phyloP scores from a whole-genome alignment of 352 stramenopile genomes.

The Phytopythium kandeliae region DNA sequence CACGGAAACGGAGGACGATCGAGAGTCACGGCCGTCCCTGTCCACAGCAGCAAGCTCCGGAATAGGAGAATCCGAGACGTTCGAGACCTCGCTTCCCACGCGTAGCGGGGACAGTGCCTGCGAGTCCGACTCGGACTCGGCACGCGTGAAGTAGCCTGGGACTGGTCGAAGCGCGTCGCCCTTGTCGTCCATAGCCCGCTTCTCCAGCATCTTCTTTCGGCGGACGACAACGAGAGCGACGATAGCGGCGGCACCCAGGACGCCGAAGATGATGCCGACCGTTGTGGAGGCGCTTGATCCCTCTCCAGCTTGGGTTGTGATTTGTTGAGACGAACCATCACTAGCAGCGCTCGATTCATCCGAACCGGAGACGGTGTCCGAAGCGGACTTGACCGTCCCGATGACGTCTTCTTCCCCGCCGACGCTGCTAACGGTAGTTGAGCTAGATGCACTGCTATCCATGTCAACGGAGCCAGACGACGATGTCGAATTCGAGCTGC shows the following conservation, averaged over 20 bases:
- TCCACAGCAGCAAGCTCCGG: slow-evolving; percentile 32
- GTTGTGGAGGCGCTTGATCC: slow-evolving; percentile 32
- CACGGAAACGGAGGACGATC: slow-evolving; percentile 40
- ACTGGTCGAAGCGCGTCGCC: slow-evolving; percentile 18
- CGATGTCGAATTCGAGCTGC: slow-evolving; percentile 28
- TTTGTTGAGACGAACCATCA: slow-evolving; percentile 14
- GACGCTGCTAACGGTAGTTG: slow-evolving; percentile 8
- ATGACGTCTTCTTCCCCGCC: slow-evolving; percentile 16
- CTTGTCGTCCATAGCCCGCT: slow-evolving; percentile 36
- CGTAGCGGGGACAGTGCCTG: slow-evolving; percentile 29
- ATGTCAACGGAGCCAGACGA: slow-evolving; percentile 10
- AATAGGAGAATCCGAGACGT: slow-evolving; percentile 33
- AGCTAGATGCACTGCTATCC: slow-evolving; percentile 2
- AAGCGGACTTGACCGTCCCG: slow-evolving; percentile 16
- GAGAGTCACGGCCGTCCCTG: slow-evolving; percentile 28
- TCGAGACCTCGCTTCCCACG: not conserved
- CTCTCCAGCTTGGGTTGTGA: slow-evolving; percentile 34
- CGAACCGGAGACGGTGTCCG: not conserved
- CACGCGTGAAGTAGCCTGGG: slow-evolving; percentile 35
- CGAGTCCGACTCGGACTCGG: slow-evolving; percentile 5
- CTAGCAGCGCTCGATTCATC: slow-evolving; percentile 8
- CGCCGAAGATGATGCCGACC: slow-evolving; percentile 41
- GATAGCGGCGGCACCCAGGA: slow-evolving; percentile 29
- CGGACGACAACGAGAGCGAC: slow-evolving; percentile 47
- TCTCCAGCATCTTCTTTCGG: slow-evolving; percentile 52